Evolutionary conservation across 1,284 basidiomycete species (phyloP), one percentile per base, ranked within the genome.

Genomic region (Leccinum fuscescens): DNA sequence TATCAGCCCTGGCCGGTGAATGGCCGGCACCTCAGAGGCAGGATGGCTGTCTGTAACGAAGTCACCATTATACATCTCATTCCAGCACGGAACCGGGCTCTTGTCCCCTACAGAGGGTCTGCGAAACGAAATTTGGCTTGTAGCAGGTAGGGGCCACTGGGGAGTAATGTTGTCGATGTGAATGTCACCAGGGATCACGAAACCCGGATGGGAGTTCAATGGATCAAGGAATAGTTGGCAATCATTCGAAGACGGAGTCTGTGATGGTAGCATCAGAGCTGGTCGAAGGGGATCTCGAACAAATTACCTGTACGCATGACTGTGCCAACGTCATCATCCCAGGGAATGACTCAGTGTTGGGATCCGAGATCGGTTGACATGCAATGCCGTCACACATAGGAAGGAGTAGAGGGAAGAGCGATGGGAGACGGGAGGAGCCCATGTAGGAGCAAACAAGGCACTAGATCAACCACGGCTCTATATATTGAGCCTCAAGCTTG

Each of bases 221-320:
- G 9, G n/a, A 35, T 35, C 14, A 29, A n/a, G n/a, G 46, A 15
- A n/a, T 0, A 22, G 15, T 53, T 3, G 42, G 2, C 3, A 6
- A 22, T 29, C 12, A 15, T 29, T 35, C 9, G 31, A 44, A n/a
- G 39, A 24, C 6, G 15, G 48, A 42, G 37, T 27, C 64, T 65
- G 46, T 42, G 29, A 51, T 27, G n/a, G 6, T 55, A 54, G 11
- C 27, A 33, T 64, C 54, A 62, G 27, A 2, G 20, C 6, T 9
- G 12, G 37, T 53, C 7, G 22, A 33, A 64, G 22, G 17, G 5
- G n/a, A 50, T 22, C 4, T 35, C 55, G 5, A 20, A 27, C 20
- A 11, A 15, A 2, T 49, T 57, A 57, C 68, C 64, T 62, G 57
- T 31, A 42, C 48, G 9, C 2, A 20, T 27, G 1, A 20, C 31